Conservation (phyloP, 2,329 filamentous ascomycete species). For the Macrophomina phaseolina region DNA sequence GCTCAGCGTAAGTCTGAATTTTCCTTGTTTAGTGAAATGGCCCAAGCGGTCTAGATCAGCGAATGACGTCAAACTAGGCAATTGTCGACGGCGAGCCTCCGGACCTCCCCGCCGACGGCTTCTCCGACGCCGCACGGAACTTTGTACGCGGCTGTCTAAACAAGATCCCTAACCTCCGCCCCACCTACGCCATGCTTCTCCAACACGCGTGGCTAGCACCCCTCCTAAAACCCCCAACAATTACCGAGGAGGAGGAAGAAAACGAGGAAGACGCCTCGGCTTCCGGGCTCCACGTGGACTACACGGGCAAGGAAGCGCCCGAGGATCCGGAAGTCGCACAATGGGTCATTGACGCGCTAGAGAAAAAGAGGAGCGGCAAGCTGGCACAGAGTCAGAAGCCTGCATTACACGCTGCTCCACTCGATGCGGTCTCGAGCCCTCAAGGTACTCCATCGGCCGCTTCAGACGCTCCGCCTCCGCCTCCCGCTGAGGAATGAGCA, state of each 20-base stretch:
- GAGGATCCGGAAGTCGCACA: conserved; percentile 79
- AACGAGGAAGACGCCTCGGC: conserved; percentile 23
- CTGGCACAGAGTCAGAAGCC: conserved; percentile 68
- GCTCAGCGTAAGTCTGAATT: conserved; percentile 74
- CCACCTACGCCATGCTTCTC: conserved; percentile 89
- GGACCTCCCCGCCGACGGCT: conserved; percentile 77
- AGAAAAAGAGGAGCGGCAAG: conserved; percentile 66
- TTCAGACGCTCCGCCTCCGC: not conserved
- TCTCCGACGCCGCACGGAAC: conserved; percentile 78
- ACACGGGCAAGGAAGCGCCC: conserved; percentile 34
- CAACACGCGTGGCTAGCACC: conserved; percentile 86
- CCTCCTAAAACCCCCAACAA: conserved; percentile 76
- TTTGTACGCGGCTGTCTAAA: conserved; percentile 91
- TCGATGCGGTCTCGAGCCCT: conserved; percentile 22
- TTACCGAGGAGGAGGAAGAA: conserved; percentile 72
- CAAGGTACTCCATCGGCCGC: conserved; percentile 13
- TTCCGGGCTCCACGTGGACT: conserved; percentile 45
- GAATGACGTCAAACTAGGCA: conserved; percentile 64
- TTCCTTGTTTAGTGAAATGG: not conserved
- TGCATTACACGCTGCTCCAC: conserved; percentile 51
- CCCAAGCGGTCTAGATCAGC: not conserved
- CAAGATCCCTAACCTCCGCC: conserved; percentile 89
- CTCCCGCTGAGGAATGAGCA: not conserved
- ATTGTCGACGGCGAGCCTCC: conserved; percentile 98
- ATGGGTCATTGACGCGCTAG: conserved; percentile 79